Evolutionary conservation across 2,329 filamentous ascomycete species (phyloP).

Genomic region (Colletotrichum sp.): DNA sequence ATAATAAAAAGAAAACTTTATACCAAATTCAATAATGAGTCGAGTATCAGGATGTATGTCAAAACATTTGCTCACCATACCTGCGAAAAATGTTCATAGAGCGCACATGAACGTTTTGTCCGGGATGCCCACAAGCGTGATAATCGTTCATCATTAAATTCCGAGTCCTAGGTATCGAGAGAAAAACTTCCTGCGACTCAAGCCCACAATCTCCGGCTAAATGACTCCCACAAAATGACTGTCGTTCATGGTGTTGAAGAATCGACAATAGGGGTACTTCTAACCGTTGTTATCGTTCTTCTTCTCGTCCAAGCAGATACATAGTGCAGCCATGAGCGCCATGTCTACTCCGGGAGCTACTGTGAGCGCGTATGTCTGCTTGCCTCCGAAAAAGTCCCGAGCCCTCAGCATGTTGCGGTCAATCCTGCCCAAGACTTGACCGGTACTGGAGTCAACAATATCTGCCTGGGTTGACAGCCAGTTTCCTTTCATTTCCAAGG

Average conservation of each 20-base stretch:
- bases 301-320: conserved; percentile 72
- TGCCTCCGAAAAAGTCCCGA: conserved; percentile 61
- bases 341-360: conserved; percentile 71
- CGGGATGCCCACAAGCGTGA: not conserved
- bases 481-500: conserved; percentile 64
- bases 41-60: not conserved
- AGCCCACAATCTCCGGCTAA: not conserved
- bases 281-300: conserved; percentile 40
- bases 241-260: not conserved
- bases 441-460: conserved; percentile 58
- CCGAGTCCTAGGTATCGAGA: not conserved
- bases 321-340: conserved; percentile 68
- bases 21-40: not conserved
- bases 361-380: conserved; percentile 70
- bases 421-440: conserved; percentile 61
- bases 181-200: not conserved
- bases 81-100: fast-evolving
- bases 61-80: not conserved
- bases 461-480: conserved; percentile 63
- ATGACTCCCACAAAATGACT: not conserved
- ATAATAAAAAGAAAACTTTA: not conserved
- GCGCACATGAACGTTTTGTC: not conserved
- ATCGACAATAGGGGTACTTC: not conserved
- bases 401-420: conserved; percentile 62
- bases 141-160: not conserved